Conservation (phyloP, 371 early-diverging fungal genomes). For the Circinella umbellata region DNA sequence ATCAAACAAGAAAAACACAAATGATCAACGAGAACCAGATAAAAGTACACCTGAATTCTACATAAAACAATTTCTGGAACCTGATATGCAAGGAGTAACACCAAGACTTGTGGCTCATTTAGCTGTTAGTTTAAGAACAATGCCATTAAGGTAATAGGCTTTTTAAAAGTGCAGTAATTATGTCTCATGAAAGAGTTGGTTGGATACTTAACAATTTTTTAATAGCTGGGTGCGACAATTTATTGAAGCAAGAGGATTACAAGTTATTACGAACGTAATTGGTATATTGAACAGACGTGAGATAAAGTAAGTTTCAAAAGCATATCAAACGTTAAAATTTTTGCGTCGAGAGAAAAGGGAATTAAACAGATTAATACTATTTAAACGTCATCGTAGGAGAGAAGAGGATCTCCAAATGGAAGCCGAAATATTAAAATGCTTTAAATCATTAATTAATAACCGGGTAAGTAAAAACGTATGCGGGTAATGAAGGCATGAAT, state of each 20-base stretch:
- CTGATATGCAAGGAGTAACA: conserved; percentile 63
- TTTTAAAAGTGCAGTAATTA: neutral
- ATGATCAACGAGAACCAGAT: conserved; percentile 38
- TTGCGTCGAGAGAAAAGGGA: neutral
- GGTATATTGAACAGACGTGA: conserved; percentile 57
- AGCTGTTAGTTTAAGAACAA: conserved; percentile 72
- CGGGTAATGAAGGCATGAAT: neutral
- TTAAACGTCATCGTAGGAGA: conserved; percentile 44
- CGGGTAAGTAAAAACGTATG: conserved; percentile 36
- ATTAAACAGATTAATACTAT: neutral
- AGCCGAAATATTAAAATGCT: conserved; percentile 80
- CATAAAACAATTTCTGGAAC: conserved; percentile 63
- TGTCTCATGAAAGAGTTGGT: no score
- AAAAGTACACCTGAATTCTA: conserved; percentile 70
- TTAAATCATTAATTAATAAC: conserved; percentile 79
- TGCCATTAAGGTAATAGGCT: conserved; percentile 69
- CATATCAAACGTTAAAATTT: neutral
- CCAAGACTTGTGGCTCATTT: conserved; percentile 63
- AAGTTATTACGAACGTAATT: conserved; percentile 69
- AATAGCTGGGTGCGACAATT: conserved; percentile 67
- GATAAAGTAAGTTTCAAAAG: conserved; percentile 36
- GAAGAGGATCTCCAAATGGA: conserved; percentile 80
- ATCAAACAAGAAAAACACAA: conserved; percentile 24
- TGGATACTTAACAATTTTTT: conserved; percentile 5
- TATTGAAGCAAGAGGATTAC: conserved; percentile 72